Base-by-base conservation (phyloP, 2,329 filamentous ascomycete species). In the Fusarium temperatum region DNA sequence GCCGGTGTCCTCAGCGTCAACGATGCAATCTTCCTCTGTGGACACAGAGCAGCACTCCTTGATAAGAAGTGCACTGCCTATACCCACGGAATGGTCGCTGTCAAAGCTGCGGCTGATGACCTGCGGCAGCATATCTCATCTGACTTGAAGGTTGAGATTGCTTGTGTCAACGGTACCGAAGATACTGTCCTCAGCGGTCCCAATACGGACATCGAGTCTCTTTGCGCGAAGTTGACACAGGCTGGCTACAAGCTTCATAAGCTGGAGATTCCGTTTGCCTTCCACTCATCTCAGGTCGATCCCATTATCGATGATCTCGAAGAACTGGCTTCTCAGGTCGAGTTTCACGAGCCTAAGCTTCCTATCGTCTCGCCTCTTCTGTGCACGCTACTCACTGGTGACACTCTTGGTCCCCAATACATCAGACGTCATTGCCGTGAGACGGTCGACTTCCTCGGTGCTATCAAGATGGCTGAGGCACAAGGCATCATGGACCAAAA, bases 161-260 rank as follows among this genome's bases (percentile, higher is more conserved):
- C 94, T 22, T 96, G 94, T 83, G 88, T 94, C 80, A 97, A 97
- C 75, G 90, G 92, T 0, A 90, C 91, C 0, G 86, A 89, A 57
- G 93, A 94, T 79, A 95, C 91, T 15, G 94, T 96, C 5, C 85
- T 96, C n/a, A 84, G 84, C 28, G 88, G 87, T 15, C 77, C 79
- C 15, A 82, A 83, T 1, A 76, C 77, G 4, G 81, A 86, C 60
- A 83, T 89, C 44, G 77, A 81, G 8, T 80, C 83, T 8, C 84
- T 90, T 22, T 85, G 68, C 77, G 44, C 72, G 78, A 63, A 77
- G 84, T 26, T 73, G 71, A 44, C 77, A 45, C 35, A 78, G 69
- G 18, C 83, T 77, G 68, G 79, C 78, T 82, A 88, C 82, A 82
- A 86, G 74, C 86, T 78, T 70, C 85, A 84, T 1, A 82, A 81